Percentiles rank a stretch among this genome's conserved stretches.
Conservation (phyloP, 208 protist genomes). For the Wallacemonas collosoma region DNA sequence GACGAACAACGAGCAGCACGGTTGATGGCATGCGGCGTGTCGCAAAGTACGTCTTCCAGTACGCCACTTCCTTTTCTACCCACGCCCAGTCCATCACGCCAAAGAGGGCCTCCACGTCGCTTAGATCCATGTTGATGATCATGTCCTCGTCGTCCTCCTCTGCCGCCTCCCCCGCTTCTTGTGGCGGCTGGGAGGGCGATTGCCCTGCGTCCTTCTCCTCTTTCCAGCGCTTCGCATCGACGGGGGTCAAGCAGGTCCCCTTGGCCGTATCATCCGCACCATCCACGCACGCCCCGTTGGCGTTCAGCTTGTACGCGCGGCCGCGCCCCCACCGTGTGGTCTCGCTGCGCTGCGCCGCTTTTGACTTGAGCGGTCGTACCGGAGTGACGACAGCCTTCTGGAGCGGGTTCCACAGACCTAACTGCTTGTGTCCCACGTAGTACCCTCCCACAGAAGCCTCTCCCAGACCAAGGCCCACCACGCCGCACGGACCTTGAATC, state of each 20-base stretch:
- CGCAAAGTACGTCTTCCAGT: constrained; percentile 47
- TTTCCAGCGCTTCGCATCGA: not conserved
- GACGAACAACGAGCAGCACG: constrained; percentile 66
- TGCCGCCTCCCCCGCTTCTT: no score
- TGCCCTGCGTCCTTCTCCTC: not conserved
- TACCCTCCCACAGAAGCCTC: constrained; percentile 72
- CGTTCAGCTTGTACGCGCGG: constrained; percentile 5
- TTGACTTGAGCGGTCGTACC: constrained; percentile 45
- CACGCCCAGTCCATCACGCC: constrained; percentile 84
- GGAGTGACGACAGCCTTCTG: constrained; percentile 65
- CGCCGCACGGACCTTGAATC: constrained; percentile 74
- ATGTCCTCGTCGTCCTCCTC: constrained; percentile 28
- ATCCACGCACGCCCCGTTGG: not conserved
- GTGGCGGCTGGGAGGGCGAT: no score
- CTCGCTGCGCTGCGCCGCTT: constrained; percentile 31
- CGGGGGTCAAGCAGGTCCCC: constrained; percentile 10
- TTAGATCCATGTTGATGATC: constrained; percentile 21
- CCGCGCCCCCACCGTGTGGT: constrained; percentile 25
- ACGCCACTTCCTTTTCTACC: constrained; percentile 57
- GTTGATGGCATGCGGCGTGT: constrained; percentile 31
- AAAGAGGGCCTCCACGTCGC: constrained; percentile 68
- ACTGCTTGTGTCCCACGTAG: constrained; percentile 67
- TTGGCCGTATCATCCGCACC: not conserved
- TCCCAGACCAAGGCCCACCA: constrained; percentile 71
- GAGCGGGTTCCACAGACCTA: constrained; percentile 44